Percentiles rank a stretch among this genome's conserved stretches.
Evolutionary conservation across 306 rosid genomes (phyloP).

Genomic region (Vigna trinervia): DNA sequence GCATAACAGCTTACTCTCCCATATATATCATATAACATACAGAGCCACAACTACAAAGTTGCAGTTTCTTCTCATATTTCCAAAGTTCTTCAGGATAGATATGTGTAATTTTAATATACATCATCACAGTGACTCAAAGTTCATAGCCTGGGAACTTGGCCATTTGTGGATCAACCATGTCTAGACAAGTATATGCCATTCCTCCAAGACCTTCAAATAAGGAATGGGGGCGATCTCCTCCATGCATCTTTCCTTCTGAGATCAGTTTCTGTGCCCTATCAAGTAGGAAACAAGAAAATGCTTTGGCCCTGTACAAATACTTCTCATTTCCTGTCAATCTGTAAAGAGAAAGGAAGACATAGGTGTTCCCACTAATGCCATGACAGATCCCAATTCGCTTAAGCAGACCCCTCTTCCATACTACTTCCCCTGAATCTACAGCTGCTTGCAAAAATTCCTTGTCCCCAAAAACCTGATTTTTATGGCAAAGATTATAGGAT

Average conservation of each 20-base stretch:
- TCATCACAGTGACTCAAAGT: slow-evolving; percentile 45
- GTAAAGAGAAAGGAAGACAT: slow-evolving; percentile 81
- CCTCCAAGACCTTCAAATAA: slow-evolving; percentile 87
- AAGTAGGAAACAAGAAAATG: slow-evolving; percentile 77
- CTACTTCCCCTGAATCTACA: slow-evolving; percentile 72
- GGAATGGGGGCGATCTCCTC: slow-evolving; percentile 83
- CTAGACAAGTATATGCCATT: slow-evolving; percentile 69
- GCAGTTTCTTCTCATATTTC: slow-evolving; percentile 20
- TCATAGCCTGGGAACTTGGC: slow-evolving; percentile 82
- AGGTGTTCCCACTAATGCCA: slow-evolving; percentile 84
- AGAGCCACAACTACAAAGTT: not conserved
- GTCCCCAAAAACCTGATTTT: slow-evolving; percentile 71
- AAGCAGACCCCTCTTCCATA: slow-evolving; percentile 81
- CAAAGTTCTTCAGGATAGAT: not conserved
- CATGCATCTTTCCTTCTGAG: slow-evolving; percentile 72
- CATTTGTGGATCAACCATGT: slow-evolving; percentile 70
- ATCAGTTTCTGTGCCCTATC: slow-evolving; percentile 64
- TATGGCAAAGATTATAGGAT: slow-evolving; percentile 2
- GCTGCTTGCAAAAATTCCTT: slow-evolving; percentile 75
- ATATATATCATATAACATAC: slow-evolving; percentile 15
- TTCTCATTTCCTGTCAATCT: slow-evolving; percentile 65
- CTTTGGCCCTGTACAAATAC: slow-evolving; percentile 77
- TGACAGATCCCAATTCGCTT: slow-evolving; percentile 88
- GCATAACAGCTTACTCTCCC: not conserved
- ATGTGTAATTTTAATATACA: too few species aligned